Evolutionary conservation across 495 filamentous ascomycete genomes (phyloP), one percentile per base, ranked within the genome.

Genomic region (Penicillium paxilli): DNA sequence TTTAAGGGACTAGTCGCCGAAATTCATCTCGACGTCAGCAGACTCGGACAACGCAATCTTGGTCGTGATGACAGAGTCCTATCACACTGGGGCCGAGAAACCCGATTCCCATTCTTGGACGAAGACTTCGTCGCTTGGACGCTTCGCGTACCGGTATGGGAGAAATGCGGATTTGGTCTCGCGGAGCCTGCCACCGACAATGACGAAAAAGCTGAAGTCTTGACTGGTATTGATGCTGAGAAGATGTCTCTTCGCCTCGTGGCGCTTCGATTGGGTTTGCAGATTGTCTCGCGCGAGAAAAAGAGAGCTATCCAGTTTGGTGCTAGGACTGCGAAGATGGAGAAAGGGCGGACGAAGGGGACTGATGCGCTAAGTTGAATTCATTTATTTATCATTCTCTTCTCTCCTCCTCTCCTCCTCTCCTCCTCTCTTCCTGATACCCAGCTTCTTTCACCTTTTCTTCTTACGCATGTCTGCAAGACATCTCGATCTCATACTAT

Each of bases 251-350:
- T 98, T 32, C 79, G 94, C 11, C 76, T 96, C 10, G 67, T 98
- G 25, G 94, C 93, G 3, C 80, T 84, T 61, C 79, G 81, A 24
- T 67, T 97, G 8, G 89, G 88, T 1, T 82, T 99, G 79, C 59
- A 58, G 1, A 68, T 63, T 4, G 90, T 88, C 0, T 86, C 94
- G 3, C 76, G 70, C 24, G 91, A 96, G 70, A 96, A 94, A 78
- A 99, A 99, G 69, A 80, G 94, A 58, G 94, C 94, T 12, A 90
- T 93, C 46, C 91, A 96, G 68, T 96, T 96, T 64, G 91, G 91
- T 24, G 82, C 90, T 6, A 77, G 90, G 54, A 94, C 89, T 9
- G 91, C 91, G 9, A 95, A 91, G 68, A 93, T 95, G 84, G 87
- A 91, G 64, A 76, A 64, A 47, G 87, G 91, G 11, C 83, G 74